Conservation (phyloP, 1,284 basidiomycete species). For the Boletus mariae region DNA sequence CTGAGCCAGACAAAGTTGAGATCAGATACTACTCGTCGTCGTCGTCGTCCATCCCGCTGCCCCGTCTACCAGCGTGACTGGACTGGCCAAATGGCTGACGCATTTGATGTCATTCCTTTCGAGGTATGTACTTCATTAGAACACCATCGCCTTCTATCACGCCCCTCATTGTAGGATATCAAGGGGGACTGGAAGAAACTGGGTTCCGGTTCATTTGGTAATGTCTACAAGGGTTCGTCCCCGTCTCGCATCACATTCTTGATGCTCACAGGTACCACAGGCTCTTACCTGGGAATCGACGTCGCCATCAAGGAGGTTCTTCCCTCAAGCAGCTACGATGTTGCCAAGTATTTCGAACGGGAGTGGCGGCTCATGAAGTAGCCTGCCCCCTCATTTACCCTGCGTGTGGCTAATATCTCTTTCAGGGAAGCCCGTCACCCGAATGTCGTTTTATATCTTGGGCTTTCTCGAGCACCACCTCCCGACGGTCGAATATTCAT, state of each 20-base stretch:
- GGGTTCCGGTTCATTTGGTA: slow-evolving; percentile 89
- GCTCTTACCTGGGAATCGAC: slow-evolving; percentile 89
- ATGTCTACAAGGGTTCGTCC: slow-evolving; percentile 79
- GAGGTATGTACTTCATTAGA: slow-evolving; percentile 45
- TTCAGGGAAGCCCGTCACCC: slow-evolving; percentile 79
- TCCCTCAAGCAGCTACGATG: slow-evolving; percentile 86
- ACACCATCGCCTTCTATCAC: slow-evolving; percentile 3
- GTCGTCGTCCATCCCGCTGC: background rate
- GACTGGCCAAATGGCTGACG: slow-evolving; percentile 42
- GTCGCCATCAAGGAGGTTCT: slow-evolving; percentile 96
- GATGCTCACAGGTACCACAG: slow-evolving; percentile 38
- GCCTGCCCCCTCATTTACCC: slow-evolving; percentile 3
- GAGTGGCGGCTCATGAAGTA: slow-evolving; percentile 96
- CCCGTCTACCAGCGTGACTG: background rate
- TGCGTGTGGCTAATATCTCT: slow-evolving; percentile 7
- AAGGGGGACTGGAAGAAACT: slow-evolving; percentile 85
- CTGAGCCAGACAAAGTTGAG: slow-evolving; percentile 15
- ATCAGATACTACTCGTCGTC: background rate
- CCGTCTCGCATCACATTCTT: background rate
- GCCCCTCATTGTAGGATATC: slow-evolving; percentile 60
- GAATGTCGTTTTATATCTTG: slow-evolving; percentile 93
- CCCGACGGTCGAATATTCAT: slow-evolving; percentile 86
- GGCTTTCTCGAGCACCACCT: slow-evolving; percentile 82
- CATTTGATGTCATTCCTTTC: slow-evolving; percentile 81
- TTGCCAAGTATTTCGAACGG: slow-evolving; percentile 95